Evolutionary conservation across 805 yeast species (phyloP).

Genomic region (Candida boidinii): DNA sequence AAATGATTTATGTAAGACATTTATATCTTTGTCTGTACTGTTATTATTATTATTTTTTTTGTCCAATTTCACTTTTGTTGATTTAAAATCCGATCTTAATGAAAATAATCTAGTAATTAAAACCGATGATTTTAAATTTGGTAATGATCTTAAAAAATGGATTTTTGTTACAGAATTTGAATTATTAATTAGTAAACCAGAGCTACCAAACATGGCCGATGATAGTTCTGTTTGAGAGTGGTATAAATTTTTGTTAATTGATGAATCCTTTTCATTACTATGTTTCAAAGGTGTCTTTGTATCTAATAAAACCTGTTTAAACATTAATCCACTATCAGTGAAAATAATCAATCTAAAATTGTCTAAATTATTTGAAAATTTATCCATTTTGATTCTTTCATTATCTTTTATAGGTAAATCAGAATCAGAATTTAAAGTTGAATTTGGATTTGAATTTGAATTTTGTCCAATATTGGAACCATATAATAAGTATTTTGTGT

Average conservation of each 20-base stretch:
- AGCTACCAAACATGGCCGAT: slow-evolving; percentile 47
- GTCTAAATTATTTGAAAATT: slow-evolving; percentile 14
- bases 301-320: slow-evolving; percentile 42
- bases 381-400: no score
- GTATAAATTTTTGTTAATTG: slow-evolving; percentile 22
- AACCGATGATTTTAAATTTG: slow-evolving; percentile 20
- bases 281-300: slow-evolving; percentile 18
- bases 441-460: slow-evolving; percentile 4
- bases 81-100: slow-evolving; percentile 15
- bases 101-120: slow-evolving; percentile 38
- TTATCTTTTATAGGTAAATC: no score
- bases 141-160: slow-evolving; percentile 36
- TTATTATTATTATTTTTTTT: background rate
- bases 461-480: slow-evolving; percentile 25
- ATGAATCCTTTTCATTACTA: background rate
- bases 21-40: background rate
- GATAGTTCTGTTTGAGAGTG: slow-evolving; percentile 38
- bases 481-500: slow-evolving; percentile 37
- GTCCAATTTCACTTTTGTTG: no score
- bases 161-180: slow-evolving; percentile 33
- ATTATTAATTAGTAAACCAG: slow-evolving; percentile 42
- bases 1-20: no score
- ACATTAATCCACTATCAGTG: slow-evolving; percentile 44
- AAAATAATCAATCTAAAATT: slow-evolving; percentile 35
- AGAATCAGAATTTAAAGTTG: no score